A percentile compares a stretch with the other conserved stretches of the same genome.
Conservation (phyloP, 2,329 filamentous ascomycete genomes). For the Cercospora canescens region DNA sequence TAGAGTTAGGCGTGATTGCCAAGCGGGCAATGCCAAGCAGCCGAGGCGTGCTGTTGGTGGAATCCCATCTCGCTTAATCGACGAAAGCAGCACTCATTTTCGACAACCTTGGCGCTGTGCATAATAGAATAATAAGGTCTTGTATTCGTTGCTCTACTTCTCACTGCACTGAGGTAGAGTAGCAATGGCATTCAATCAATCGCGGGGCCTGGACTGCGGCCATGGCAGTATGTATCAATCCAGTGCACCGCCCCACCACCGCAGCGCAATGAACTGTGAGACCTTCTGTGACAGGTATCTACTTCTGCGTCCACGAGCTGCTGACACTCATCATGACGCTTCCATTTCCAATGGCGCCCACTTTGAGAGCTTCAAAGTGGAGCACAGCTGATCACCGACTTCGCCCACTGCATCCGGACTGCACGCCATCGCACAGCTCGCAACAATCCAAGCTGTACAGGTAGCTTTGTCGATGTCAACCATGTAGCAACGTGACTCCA, state of each 20-base stretch:
- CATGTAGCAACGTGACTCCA: not conserved
- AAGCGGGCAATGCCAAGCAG: not conserved
- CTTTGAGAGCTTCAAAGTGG: constrained; percentile 10
- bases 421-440: not conserved
- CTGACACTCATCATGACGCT: constrained; percentile 6
- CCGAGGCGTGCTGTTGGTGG: not conserved
- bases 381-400: constrained; percentile 8
- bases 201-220: no score
- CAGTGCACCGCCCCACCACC: no score
- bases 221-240: no score
- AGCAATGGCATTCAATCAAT: no score
- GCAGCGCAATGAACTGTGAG: no score
- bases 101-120: not conserved
- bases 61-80: not conserved
- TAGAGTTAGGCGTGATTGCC: not conserved
- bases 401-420: not conserved
- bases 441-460: not conserved
- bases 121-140: no score
- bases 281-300: no score
- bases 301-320: no score
- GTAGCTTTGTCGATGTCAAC: not conserved
- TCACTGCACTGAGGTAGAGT: not conserved
- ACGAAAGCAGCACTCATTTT: not conserved
- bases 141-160: not conserved
- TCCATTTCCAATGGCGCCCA: constrained; percentile 9